Conservation (phyloP, 2,329 filamentous ascomycete species). For the Biscogniauxia marginata region DNA sequence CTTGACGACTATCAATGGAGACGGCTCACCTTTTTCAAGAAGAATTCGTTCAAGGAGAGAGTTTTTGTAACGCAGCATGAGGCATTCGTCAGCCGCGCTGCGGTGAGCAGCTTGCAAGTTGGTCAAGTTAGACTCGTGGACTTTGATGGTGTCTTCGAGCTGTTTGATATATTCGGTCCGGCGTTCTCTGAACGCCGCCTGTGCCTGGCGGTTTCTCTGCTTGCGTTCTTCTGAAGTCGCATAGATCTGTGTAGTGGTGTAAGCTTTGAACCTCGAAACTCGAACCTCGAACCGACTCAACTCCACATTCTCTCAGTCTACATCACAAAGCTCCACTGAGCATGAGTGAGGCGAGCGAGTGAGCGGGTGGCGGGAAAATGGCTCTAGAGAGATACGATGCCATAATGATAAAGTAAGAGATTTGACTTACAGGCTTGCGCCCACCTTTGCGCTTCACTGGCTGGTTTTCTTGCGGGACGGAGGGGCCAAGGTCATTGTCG, state of each 20-base stretch:
- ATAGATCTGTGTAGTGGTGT: constrained; percentile 69
- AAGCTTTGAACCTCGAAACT: constrained; percentile 11
- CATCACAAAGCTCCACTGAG: background rate
- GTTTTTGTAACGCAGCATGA: constrained; percentile 99
- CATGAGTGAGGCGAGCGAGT: background rate
- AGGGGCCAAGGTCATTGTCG: constrained; percentile 50
- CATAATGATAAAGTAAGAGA: constrained; percentile 4
- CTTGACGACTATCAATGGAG: no score
- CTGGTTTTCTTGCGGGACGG: constrained; percentile 50
- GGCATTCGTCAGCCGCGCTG: constrained; percentile 89
- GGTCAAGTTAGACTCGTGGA: constrained; percentile 91
- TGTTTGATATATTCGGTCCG: constrained; percentile 99
- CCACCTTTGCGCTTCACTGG: constrained; percentile 95
- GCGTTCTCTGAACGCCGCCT: constrained; percentile 94
- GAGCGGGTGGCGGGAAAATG: constrained; percentile 1
- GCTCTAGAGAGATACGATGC: background rate
- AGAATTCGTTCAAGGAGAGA: constrained; percentile 93
- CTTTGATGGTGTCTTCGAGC: constrained; percentile 93
- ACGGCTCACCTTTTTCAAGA: constrained; percentile 80
- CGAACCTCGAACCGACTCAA: constrained; percentile 1
- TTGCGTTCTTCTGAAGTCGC: constrained; percentile 98
- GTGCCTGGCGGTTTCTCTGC: constrained; percentile 93
- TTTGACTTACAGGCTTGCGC: constrained; percentile 78
- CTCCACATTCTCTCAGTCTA: background rate
- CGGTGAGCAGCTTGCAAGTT: constrained; percentile 92